These are phyloP conservation scores for Dovyalis caffra DNA, from an alignment of 345 rosid species.

Conservation along the genomic window DNA sequence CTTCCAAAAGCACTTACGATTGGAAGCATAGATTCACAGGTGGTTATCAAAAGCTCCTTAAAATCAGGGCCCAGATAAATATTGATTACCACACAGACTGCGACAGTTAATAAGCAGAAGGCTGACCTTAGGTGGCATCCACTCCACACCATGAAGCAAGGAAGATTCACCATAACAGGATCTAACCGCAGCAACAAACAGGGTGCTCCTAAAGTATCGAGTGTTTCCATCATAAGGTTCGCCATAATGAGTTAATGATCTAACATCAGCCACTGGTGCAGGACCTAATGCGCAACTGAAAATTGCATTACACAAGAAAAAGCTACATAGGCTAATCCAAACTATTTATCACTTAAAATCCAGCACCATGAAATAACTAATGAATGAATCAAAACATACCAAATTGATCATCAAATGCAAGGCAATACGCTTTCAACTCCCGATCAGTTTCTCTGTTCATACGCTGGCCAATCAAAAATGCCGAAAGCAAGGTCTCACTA, in stretches of 20 bases:
- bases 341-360: neutral
- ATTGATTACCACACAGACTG: neutral
- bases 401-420: constrained; percentile 90
- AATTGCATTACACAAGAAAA: constrained; percentile 15
- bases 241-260: constrained; percentile 95
- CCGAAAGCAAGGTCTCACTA: constrained; percentile 84
- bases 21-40: constrained; percentile 11
- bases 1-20: neutral
- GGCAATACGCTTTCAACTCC: constrained; percentile 95
- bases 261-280: constrained; percentile 82
- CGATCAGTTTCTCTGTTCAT: constrained; percentile 96
- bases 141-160: constrained; percentile 94
- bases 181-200: constrained; percentile 93
- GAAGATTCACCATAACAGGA: constrained; percentile 93
- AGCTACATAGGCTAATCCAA: neutral
- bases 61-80: neutral
- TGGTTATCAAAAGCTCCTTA: neutral
- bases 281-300: constrained; percentile 50
- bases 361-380: constrained; percentile 6
- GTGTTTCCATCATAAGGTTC: constrained; percentile 99
- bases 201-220: constrained; percentile 76
- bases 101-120: constrained; percentile 3
- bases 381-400: constrained; percentile 41
- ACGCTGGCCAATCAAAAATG: constrained; percentile 94
- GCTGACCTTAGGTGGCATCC: constrained; percentile 97